Evolutionary conservation across 768 basidiomycete species (phyloP), one percentile per base, ranked within the genome.

Genomic region (Pleurotus sapidus): DNA sequence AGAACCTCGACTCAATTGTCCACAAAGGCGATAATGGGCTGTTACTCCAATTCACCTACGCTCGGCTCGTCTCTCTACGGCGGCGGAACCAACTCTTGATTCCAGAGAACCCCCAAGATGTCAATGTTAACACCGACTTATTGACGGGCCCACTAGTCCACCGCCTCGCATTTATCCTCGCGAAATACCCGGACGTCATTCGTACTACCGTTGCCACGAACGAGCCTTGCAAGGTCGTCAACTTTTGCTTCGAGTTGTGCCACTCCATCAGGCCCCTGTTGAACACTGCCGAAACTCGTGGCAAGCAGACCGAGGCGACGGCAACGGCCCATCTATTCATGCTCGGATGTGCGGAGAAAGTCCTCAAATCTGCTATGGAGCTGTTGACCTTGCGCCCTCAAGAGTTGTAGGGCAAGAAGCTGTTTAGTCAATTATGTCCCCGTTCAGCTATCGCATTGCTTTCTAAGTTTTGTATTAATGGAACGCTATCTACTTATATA

Each of bases 281-380:
- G 51, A 54, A 24, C 18, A 17, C 14, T 43, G 51, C 51, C 39
- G 20, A 11, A 23, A 39, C 42, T n/a, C 24, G 15, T 42, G 38
- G 39, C 23, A 39, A 54, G 6, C 11, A 39, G 23, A 23, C 24
- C 0, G 23, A 54, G 42, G 51, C 24, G 12, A 24, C 25, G 51
- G 51, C 51, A 20, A 24, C 8, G 18, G 51, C 51, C n/a, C 51
- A 24, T 15, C 15, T 54, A 12, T 54, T 54, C 39, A 54, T 54
- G 51, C 40, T 54, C 25, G 51, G 20, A 2, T 54, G 51, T 23
- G 9, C 51, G 18, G 14, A 40, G 37, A 54, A 54, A n/a, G 51
- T 54, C 12, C 39, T 54, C 11, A 42, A 24, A n/a, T 54, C 51
- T 4, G 51, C 51, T 8, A 54, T 54, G 51, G 51, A 54, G 51